These are phyloP conservation scores for Lathyrus sativus DNA, from an alignment of 306 rosid species.

Conservation along the genomic window DNA sequence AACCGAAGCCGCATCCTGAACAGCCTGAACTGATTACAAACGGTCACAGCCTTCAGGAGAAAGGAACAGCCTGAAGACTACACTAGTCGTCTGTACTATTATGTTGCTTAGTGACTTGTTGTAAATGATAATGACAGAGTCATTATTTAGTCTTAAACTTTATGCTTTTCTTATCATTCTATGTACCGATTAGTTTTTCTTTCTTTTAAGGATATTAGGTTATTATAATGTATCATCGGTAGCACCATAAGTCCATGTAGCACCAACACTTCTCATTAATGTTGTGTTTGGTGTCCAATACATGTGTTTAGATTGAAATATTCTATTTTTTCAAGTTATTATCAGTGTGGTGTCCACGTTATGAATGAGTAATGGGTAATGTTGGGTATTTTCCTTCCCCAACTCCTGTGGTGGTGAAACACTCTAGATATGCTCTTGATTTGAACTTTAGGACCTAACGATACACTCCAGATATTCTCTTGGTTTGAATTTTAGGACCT, in stretches of 20 bases:
- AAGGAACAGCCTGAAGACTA: constrained; percentile 35
- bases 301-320: not conserved
- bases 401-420: not conserved
- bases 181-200: constrained; percentile 37
- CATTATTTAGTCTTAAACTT: constrained; percentile 28
- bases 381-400: not conserved
- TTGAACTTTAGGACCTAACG: not conserved
- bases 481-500: constrained; percentile 7
- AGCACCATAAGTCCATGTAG: constrained; percentile 13
- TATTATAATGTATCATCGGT: constrained; percentile 33
- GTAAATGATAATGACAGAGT: constrained; percentile 31
- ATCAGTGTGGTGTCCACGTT: too few species aligned
- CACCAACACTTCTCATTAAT: not conserved
- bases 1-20: not conserved
- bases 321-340: not conserved
- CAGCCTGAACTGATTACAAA: constrained; percentile 31
- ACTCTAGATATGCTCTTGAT: not conserved
- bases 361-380: not conserved
- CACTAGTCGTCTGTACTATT: constrained; percentile 32
- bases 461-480: not conserved
- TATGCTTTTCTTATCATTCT: constrained; percentile 33
- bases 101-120: constrained; percentile 39
- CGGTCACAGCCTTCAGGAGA: constrained; percentile 30
- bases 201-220: constrained; percentile 41
- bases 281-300: not conserved